Conservation (phyloP, 139 green algal species). For the Desmodesmus armatus region DNA sequence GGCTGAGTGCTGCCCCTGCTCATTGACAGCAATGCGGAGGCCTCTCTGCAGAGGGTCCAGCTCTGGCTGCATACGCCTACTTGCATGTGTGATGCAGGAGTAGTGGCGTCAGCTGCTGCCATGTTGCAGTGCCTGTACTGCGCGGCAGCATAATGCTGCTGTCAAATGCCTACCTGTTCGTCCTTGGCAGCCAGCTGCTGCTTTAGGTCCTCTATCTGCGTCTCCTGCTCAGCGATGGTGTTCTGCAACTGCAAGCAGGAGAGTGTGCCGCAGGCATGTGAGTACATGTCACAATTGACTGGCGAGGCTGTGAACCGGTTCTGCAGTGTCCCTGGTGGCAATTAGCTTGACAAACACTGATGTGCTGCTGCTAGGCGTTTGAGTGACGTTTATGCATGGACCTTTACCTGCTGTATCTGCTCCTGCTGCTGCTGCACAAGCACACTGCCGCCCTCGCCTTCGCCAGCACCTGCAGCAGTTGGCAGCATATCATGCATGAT, state of each 20-base stretch:
- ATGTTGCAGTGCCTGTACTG: not conserved
- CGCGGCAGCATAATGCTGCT: not conserved
- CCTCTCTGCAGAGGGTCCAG: too few relatives aligned
- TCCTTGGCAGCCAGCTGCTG: not conserved
- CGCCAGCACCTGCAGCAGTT: conserved; percentile 15
- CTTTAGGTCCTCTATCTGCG: not conserved
- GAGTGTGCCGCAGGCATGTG: too few relatives aligned
- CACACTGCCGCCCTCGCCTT: conserved; percentile 6
- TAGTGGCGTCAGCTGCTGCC: not conserved
- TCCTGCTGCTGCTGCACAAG: conserved; percentile 13
- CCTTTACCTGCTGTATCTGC: conserved; percentile 27
- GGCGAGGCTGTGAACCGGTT: too few relatives aligned
- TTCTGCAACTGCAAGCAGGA: conserved; percentile 27
- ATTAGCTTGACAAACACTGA: not conserved
- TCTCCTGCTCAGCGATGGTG: not conserved
- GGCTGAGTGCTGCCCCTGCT: too few relatives aligned
- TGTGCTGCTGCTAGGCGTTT: not conserved
- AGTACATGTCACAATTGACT: too few relatives aligned
- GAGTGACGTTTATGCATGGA: not conserved
- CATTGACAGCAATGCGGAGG: too few relatives aligned
- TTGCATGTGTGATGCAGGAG: not conserved
- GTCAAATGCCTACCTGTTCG: not conserved
- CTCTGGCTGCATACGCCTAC: not conserved
- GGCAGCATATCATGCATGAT: too few relatives aligned
- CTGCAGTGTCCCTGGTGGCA: too few relatives aligned